Conservation (phyloP, 192 early-diverging fungal genomes). For the Coemansia sp. region DNA sequence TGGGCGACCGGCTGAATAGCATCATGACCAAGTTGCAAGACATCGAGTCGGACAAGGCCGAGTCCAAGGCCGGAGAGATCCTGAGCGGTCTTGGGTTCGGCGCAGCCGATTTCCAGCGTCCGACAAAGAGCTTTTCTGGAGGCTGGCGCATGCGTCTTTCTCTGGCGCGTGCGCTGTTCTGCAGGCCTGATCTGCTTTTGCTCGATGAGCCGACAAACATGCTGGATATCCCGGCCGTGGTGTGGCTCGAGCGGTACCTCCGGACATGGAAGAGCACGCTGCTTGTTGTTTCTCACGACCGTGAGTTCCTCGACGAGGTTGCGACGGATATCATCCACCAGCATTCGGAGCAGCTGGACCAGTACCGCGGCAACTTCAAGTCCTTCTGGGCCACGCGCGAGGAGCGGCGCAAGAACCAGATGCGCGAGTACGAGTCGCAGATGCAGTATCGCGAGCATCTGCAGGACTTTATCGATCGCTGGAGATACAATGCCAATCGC, state of each 20-base stretch:
- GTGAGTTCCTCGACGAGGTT: conserved; percentile 95
- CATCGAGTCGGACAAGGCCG: conserved; percentile 97
- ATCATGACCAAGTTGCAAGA: conserved; percentile 84
- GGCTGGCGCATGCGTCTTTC: conserved; percentile 99
- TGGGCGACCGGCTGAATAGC: conserved; percentile 67
- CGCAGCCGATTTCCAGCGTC: conserved; percentile 67
- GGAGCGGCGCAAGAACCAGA: conserved; percentile 86
- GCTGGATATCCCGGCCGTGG: conserved; percentile 95
- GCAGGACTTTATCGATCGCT: conserved; percentile 97
- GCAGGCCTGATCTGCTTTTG: conserved; percentile 84
- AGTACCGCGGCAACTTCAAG: conserved; percentile 94
- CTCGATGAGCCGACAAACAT: conserved; percentile 94
- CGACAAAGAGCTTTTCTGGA: conserved; percentile 94
- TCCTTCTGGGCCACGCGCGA: conserved; percentile 85
- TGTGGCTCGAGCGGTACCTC: conserved; percentile 95
- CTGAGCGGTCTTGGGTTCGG: conserved; percentile 95
- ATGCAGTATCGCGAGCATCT: conserved; percentile 89
- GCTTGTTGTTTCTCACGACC: conserved; percentile 96
- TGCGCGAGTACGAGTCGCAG: conserved; percentile 96
- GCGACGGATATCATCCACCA: conserved; percentile 97
- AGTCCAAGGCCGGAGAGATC: conserved; percentile 91
- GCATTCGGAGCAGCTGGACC: conserved; percentile 88
- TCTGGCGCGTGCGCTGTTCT: conserved; percentile 94
- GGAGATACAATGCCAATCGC: conserved; percentile 98
- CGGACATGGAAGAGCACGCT: conserved; percentile 87